Conservation (phyloP, 2,329 filamentous ascomycete species). For the Geosmithia putterillii region DNA sequence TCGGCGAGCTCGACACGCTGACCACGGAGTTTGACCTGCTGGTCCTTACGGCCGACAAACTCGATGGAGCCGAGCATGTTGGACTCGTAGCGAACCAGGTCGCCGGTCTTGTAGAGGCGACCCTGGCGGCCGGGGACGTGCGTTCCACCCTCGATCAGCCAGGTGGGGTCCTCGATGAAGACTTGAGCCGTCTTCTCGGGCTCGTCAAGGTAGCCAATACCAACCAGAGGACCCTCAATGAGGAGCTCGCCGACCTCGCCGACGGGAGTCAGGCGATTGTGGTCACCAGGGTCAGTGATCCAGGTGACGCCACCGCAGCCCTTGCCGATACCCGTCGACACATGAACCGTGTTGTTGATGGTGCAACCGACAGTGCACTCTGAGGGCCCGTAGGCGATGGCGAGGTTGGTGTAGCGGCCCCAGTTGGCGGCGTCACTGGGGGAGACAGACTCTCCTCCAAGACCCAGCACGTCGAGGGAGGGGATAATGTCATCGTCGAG, state of each 20-base stretch:
- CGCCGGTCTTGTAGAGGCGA: conserved; percentile 47
- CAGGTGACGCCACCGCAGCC: conserved; percentile 35
- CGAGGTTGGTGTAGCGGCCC: conserved; percentile 30
- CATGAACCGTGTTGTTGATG: conserved; percentile 29
- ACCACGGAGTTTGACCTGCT: conserved; percentile 56
- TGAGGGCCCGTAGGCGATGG: conserved; percentile 41
- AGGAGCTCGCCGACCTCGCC: conserved; percentile 40
- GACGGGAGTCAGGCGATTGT: conserved; percentile 31
- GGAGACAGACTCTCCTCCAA: conserved; percentile 41
- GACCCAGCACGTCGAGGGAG: conserved; percentile 30
- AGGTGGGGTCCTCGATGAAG: conserved; percentile 44
- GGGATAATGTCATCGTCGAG: conserved; percentile 32
- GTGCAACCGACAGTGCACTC: conserved; percentile 42
- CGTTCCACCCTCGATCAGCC: conserved; percentile 29
- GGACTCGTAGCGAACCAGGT: conserved; percentile 40
- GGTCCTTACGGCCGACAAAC: conserved; percentile 52
- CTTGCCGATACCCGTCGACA: conserved; percentile 31
- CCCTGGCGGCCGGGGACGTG: conserved; percentile 22
- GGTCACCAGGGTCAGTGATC: conserved; percentile 36
- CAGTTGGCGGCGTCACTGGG: conserved; percentile 33
- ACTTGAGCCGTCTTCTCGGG: conserved; percentile 41
- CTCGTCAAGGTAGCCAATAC: conserved; percentile 48
- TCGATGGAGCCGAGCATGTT: conserved; percentile 41
- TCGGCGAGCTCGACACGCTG: conserved; percentile 50
- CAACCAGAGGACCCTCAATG: conserved; percentile 47